Evolutionary conservation across 2,329 filamentous ascomycete species (phyloP).

Genomic region (Xylaria sp.): DNA sequence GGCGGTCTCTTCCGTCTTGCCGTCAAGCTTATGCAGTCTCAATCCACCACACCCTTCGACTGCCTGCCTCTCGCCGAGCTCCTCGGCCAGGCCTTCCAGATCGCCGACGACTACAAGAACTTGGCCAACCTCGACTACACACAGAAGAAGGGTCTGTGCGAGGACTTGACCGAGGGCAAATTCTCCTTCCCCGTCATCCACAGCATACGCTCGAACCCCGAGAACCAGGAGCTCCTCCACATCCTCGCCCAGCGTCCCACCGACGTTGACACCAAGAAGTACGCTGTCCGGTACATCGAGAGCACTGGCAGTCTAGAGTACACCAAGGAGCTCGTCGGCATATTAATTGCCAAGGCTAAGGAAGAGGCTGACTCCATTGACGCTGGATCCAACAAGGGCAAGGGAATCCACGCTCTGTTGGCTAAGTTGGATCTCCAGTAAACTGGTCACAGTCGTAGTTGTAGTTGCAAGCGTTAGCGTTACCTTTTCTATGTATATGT

Average conservation of each 20-base stretch:
- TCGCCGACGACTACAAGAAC: conserved; percentile 94
- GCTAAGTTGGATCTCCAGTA: conserved; percentile 68
- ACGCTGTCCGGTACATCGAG: conserved; percentile 94
- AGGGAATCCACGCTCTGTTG: conserved; percentile 72
- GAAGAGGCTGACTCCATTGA: conserved; percentile 73
- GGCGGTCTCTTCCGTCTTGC: conserved; percentile 86
- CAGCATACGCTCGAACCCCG: conserved; percentile 81
- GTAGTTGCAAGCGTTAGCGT: not conserved
- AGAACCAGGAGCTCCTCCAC: conserved; percentile 85
- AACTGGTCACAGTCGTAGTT: not conserved
- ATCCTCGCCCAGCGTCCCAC: conserved; percentile 91
- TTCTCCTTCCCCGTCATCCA: conserved; percentile 97
- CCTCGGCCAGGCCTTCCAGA: conserved; percentile 88
- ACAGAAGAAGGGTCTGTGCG: conserved; percentile 91
- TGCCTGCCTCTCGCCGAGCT: conserved; percentile 87
- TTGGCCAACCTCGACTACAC: conserved; percentile 80
- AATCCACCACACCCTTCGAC: conserved; percentile 67
- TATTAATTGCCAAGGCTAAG: conserved; percentile 73
- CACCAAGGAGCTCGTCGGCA: conserved; percentile 73
- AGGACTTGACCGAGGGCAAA: conserved; percentile 96
- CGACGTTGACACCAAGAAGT: conserved; percentile 89
- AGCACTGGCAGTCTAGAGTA: conserved; percentile 90
- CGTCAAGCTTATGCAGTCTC: conserved; percentile 88
- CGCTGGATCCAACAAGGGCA: conserved; percentile 64
- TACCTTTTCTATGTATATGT: conserved; percentile 9